Evolutionary conservation across 2,329 filamentous ascomycete species (phyloP).

Genomic region (Uncinocarpus reesii): DNA sequence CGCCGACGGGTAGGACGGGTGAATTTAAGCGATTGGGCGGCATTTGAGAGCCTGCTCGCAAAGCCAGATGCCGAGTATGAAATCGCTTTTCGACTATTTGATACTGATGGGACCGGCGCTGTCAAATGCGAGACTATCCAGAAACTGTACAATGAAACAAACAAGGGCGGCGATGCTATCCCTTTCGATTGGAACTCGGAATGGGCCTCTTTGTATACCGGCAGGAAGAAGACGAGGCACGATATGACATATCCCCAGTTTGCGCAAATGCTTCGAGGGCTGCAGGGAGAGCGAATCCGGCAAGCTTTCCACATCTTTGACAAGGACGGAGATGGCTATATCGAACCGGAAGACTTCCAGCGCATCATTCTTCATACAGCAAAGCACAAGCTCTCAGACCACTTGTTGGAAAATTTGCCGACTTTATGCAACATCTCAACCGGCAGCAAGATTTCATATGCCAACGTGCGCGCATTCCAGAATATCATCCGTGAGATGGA

Average conservation of each 20-base stretch:
- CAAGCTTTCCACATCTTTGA: conserved; percentile 92
- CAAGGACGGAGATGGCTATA: conserved; percentile 84
- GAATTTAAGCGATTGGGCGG: conserved; percentile 73
- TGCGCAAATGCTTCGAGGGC: conserved; percentile 89
- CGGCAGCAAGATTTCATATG: conserved; percentile 90
- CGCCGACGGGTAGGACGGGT: conserved; percentile 62
- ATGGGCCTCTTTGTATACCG: conserved; percentile 92
- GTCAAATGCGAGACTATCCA: conserved; percentile 88
- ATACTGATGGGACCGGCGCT: conserved; percentile 68
- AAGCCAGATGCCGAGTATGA: conserved; percentile 98
- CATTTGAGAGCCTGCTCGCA: conserved; percentile 83
- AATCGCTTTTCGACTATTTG: conserved; percentile 94
- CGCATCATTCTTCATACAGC: conserved; percentile 90
- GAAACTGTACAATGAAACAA: conserved; percentile 70
- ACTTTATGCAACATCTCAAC: conserved; percentile 90
- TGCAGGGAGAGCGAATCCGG: conserved; percentile 90
- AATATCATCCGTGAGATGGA: conserved; percentile 98
- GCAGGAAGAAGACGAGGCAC: conserved; percentile 75
- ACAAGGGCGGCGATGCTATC: conserved; percentile 74
- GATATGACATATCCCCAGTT: conserved; percentile 93
- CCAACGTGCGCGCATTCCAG: conserved; percentile 94
- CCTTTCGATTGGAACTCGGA: conserved; percentile 96
- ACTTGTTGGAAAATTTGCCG: conserved; percentile 79
- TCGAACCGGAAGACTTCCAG: conserved; percentile 91
- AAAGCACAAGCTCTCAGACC: conserved; percentile 92